Conservation (phyloP, 2,329 filamentous ascomycete species). For the Leptographium galeiforme region DNA sequence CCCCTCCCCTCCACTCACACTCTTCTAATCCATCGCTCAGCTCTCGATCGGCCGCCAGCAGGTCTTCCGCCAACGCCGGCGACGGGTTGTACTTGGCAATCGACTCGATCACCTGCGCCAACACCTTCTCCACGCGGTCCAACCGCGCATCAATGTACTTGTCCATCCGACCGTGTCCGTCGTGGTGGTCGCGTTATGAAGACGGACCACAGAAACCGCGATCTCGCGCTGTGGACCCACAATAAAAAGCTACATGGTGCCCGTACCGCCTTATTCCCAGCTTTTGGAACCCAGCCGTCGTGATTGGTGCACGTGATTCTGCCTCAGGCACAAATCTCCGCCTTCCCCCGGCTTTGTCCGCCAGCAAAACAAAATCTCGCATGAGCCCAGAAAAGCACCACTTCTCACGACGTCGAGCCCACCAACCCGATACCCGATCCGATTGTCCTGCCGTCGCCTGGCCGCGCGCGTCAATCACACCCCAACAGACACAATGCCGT, state of each 20-base stretch:
- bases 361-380: conserved; percentile 17
- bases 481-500: conserved; percentile 14
- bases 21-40: conserved; percentile 53
- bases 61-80: conserved; percentile 49
- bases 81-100: conserved; percentile 74
- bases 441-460: background rate
- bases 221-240: background rate
- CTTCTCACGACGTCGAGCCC: background rate
- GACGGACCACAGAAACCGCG: background rate
- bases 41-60: conserved; percentile 56
- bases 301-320: conserved; percentile 8
- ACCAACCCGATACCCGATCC: background rate
- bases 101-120: conserved; percentile 61
- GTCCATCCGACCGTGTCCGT: conserved; percentile 37
- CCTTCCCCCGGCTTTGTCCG: conserved; percentile 17
- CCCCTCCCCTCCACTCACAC: conserved; percentile 27
- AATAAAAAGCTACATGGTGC: conserved; percentile 2
- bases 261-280: background rate
- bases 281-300: conserved; percentile 9
- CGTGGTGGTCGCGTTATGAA: background rate
- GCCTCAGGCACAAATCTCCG: conserved; percentile 15
- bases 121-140: conserved; percentile 51
- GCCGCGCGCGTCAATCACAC: background rate
- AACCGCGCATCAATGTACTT: conserved; percentile 48
- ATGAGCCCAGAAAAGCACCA: background rate